A percentile compares a stretch with the other conserved stretches of the same genome.
Conservation (phyloP, 2,329 filamentous ascomycete species). For the Drechslerella dactyloides region DNA sequence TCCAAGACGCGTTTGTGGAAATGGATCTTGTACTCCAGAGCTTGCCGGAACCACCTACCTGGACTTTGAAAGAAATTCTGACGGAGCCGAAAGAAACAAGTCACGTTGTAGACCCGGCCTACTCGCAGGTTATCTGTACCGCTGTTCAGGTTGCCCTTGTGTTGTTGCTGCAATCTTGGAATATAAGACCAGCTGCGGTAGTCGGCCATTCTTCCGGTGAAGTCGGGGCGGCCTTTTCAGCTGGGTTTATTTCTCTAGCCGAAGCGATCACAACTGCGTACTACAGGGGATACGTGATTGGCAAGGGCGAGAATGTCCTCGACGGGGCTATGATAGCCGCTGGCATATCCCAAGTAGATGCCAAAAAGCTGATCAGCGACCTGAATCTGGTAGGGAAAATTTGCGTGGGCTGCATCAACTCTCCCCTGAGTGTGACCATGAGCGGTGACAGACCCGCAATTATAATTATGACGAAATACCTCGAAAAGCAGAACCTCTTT, state of each 20-base stretch:
- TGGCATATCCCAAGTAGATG: conserved; percentile 57
- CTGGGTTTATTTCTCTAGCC: conserved; percentile 56
- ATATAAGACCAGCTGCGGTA: conserved; percentile 57
- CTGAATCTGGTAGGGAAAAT: conserved; percentile 14
- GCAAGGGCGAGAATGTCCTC: conserved; percentile 8
- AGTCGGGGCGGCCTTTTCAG: conserved; percentile 61
- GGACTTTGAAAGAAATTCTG: conserved; percentile 19
- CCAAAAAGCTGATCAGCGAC: conserved; percentile 42
- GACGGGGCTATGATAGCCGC: conserved; percentile 58
- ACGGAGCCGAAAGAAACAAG: conserved; percentile 9
- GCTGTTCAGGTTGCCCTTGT: conserved; percentile 64
- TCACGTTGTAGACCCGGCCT: conserved; percentile 56
- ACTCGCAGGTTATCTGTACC: conserved; percentile 64
- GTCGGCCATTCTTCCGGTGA: conserved; percentile 62
- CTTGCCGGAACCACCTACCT: conserved; percentile 52
- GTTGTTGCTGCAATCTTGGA: conserved; percentile 57
- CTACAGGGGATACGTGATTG: conserved; percentile 57
- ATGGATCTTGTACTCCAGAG: conserved; percentile 16
- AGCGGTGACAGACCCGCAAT: conserved; percentile 52
- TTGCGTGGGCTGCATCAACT: conserved; percentile 53
- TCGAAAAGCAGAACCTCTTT: conserved; percentile 3
- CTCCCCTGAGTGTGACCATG: conserved; percentile 56
- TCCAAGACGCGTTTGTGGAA: conserved; percentile 13
- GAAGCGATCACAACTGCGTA: conserved; percentile 59
- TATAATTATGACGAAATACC: conserved; percentile 53